Percentiles rank a stretch among this genome's conserved stretches.
Evolutionary conservation across 164 flowering plant genomes (phyloP).

Genomic region (Sedum album): DNA sequence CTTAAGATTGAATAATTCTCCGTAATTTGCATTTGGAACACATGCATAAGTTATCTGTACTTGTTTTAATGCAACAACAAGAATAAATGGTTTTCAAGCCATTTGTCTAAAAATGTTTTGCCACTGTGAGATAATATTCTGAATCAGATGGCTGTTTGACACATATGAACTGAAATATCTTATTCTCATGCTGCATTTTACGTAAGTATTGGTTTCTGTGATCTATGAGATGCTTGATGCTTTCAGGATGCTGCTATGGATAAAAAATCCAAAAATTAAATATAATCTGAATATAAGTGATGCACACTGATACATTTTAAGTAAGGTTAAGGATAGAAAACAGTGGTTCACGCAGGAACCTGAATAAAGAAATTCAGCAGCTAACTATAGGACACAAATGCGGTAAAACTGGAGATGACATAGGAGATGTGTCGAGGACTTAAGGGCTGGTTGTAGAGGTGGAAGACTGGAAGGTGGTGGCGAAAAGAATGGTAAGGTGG

Average conservation of each 20-base stretch:
- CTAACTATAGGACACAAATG: neutral
- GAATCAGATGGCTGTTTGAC: too few relatives aligned
- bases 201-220: too few relatives aligned
- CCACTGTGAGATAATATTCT: neutral
- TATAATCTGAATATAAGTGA: too few relatives aligned
- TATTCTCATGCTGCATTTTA: too few relatives aligned
- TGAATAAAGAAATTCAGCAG: neutral
- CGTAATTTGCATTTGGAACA: neutral
- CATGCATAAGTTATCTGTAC: neutral
- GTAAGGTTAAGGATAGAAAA: too few relatives aligned
- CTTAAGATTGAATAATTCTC: slow-evolving; percentile 25
- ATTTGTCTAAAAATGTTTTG: too few relatives aligned
- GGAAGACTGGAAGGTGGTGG: neutral
- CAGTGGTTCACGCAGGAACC: too few relatives aligned
- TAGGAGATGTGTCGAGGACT: neutral
- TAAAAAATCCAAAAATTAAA: too few relatives aligned
- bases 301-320: too few relatives aligned
- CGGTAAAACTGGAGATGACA: neutral
- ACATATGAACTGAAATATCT: too few relatives aligned
- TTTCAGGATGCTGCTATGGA: too few relatives aligned
- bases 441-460: slow-evolving; percentile 9
- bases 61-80: neutral
- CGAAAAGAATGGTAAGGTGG: neutral
- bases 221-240: too few relatives aligned
- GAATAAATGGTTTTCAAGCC: neutral